Percentiles rank a stretch among this genome's conserved stretches.
Evolutionary conservation across 371 early-diverging fungal genomes (phyloP).

Genomic region (Rhizopus sp.): DNA sequence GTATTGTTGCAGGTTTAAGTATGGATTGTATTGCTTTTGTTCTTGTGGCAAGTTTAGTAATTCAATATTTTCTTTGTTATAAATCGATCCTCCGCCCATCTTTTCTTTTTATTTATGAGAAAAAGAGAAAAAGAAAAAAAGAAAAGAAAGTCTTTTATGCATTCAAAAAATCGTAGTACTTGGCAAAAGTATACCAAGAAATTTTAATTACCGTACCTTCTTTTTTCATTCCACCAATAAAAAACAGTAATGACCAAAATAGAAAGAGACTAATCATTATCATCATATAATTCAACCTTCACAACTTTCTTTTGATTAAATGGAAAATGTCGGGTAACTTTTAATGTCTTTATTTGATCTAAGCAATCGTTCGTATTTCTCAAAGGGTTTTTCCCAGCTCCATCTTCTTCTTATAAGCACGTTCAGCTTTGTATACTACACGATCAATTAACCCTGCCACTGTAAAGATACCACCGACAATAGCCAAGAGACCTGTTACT

Average conservation of each 20-base stretch:
- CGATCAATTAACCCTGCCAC: conserved; percentile 93
- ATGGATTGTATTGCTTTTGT: not conserved
- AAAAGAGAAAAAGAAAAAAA: not conserved
- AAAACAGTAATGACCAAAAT: no score
- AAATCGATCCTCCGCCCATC: conserved; percentile 17
- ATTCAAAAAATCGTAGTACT: conserved; percentile 3
- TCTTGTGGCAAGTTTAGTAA: not conserved
- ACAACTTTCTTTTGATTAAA: no score
- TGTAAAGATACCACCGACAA: conserved; percentile 94
- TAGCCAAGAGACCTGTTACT: conserved; percentile 89
- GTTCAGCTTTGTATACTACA: conserved; percentile 86
- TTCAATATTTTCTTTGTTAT: not conserved
- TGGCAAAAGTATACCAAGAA: not conserved
- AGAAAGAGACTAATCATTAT: no score
- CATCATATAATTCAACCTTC: no score
- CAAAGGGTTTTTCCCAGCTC: conserved; percentile 79
- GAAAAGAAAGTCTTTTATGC: not conserved
- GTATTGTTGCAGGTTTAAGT: not conserved
- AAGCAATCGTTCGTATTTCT: no score
- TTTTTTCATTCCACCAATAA: no score
- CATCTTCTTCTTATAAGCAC: conserved; percentile 75
- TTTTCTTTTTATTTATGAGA: not conserved
- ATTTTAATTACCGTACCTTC: no score
- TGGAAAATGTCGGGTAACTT: no score
- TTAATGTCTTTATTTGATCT: no score